phyloP scores from a whole-genome alignment of 768 basidiomycete genomes.

The Filobasidium floriforme region DNA sequence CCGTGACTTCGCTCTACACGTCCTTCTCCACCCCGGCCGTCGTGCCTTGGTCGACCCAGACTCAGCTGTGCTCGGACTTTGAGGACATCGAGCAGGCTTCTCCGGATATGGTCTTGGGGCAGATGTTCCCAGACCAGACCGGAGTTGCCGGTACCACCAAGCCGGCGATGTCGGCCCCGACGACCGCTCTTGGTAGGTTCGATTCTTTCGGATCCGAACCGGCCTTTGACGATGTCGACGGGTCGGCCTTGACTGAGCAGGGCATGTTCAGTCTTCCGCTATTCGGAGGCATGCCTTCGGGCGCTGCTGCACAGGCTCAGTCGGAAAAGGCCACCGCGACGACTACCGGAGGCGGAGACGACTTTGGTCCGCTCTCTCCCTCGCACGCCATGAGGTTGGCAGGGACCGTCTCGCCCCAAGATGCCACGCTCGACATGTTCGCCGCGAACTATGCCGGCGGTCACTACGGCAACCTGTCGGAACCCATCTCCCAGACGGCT shows the following conservation, averaged over 20 bases:
- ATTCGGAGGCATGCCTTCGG: constrained; percentile 13
- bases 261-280: constrained; percentile 13
- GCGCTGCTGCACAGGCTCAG: background rate
- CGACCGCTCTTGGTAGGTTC: background rate
- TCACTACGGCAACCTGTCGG: background rate
- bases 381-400: background rate
- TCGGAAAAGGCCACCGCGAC: background rate
- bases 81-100: constrained; percentile 5
- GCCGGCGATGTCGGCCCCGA: background rate
- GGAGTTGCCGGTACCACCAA: background rate
- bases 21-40: constrained; percentile 7
- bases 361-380: background rate
- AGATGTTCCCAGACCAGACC: background rate
- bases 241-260: background rate
- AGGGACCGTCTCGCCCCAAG: background rate
- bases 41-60: constrained; percentile 3
- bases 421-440: background rate
- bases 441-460: background rate
- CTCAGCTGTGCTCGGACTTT: constrained; percentile 1
- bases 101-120: background rate
- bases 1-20: constrained; percentile 1
- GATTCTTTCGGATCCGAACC: constrained; percentile 11
- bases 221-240: constrained; percentile 17
- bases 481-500: constrained; percentile 1
- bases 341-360: background rate